Evolutionary conservation across 2,329 filamentous ascomycete species (phyloP), one percentile per base, ranked within the genome.

Genomic region (Aspergillus sp.): DNA sequence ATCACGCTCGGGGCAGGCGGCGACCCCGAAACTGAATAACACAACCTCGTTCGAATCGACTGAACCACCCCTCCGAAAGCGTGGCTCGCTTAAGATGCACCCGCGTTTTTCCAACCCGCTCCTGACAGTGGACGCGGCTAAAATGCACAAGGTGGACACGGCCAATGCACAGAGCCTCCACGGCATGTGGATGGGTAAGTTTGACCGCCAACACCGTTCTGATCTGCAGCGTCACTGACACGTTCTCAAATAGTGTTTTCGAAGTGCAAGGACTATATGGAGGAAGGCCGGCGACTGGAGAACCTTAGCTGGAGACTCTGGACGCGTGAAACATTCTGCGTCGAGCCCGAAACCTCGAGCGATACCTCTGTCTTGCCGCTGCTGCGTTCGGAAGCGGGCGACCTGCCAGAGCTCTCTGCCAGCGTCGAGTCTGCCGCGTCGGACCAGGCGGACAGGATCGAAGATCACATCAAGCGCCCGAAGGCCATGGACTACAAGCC

Each of bases 261-360:
- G 32, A 85, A 86, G 64, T 94, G 89, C 62, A 86, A 86, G 55
- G 85, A 91, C 53, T 91, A 88, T 32, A 81, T 96, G 58, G 85
- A 94, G 57, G 83, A 96, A 62, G 91, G 91, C 36, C 79, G 85
- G 55, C 74, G 91, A 53, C 70, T 95, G 56, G 91, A 96, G 60
- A 96, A 98, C 66, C 70, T 98, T 42, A 93, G 83, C 58, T 96
- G 91, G 91, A 73, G 91, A 50, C 67, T 96, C 40, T 96, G 88
- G 89, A 93, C 86, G 51, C 75, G 86, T 51, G 88, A 96, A 58
- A 89, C 84, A 8, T 86, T 94, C 50, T 93, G 88, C 63, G 88
- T 82, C 61, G 80, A 84, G 41, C 73, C 72, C n/a, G 50, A 53
- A 32, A 57, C 44, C 24, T 68, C 72, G 37, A 68, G 71, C 47